These are phyloP conservation scores for Sugiyamaella valdiviana DNA, from an alignment of 805 yeast genomes.

Conservation along the genomic window DNA sequence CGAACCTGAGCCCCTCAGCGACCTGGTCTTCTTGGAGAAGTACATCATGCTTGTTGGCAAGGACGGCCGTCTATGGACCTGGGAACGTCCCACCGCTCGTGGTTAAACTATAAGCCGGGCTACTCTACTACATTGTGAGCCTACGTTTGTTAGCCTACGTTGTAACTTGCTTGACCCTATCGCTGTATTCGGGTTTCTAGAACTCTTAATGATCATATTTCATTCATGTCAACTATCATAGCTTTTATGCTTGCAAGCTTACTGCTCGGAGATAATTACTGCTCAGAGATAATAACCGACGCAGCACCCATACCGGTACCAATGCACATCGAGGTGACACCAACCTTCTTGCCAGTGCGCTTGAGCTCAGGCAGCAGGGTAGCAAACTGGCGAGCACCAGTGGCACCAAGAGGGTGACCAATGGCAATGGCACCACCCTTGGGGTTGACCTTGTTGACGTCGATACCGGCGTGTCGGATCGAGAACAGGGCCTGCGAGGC, in stretches of 20 bases:
- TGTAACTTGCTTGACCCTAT: not conserved
- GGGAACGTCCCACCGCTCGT: constrained; percentile 27
- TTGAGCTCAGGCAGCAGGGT: constrained; percentile 77
- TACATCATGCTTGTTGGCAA: constrained; percentile 24
- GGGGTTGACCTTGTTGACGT: constrained; percentile 69
- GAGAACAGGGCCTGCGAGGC: constrained; percentile 90
- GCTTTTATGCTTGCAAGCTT: not conserved
- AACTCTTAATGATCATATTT: too few relatives aligned
- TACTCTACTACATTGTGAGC: too few relatives aligned
- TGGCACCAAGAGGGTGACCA: constrained; percentile 90
- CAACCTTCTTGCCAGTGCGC: constrained; percentile 62
- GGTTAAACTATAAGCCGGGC: not conserved
- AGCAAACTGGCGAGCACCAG: constrained; percentile 90
- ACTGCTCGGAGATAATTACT: constrained; percentile 13
- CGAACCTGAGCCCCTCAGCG: constrained; percentile 26
- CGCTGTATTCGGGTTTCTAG: too few relatives aligned
- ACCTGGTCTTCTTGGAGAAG: constrained; percentile 22
- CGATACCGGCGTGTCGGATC: constrained; percentile 58
- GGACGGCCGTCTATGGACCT: constrained; percentile 32
- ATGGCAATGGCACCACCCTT: constrained; percentile 96
- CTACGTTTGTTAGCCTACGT: not conserved
- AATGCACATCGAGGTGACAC: constrained; percentile 93
- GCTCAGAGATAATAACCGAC: constrained; percentile 75
- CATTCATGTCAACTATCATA: constrained; percentile 1
- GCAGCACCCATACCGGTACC: constrained; percentile 99